Base-by-base conservation (phyloP, 768 basidiomycete species). In the Xerocomellus chrysenteron region DNA sequence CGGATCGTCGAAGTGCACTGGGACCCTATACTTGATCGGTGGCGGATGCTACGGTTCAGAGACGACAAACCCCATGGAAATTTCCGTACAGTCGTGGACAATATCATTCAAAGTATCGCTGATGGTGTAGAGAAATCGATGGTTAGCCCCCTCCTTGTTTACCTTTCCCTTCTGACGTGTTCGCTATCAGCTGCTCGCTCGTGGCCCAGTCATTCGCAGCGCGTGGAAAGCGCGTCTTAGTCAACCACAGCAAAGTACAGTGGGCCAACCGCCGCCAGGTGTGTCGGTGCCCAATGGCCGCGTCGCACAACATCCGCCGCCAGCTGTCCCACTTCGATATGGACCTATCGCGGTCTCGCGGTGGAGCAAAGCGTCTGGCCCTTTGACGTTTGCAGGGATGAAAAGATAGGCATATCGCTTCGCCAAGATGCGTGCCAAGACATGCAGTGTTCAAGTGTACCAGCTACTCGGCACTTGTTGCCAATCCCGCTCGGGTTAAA, bases 51-150 rank as follows among this genome's bases (percentile, higher is more conserved):
- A 85, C 84, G 97, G 45, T 95, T 96, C 69, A 75, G 97, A 64
- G 86, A 96, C 65, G 97, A 99, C 73, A 99, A 99, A 71, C 88
- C 85, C 4, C 75, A 95, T 60, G 97, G 94, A 16, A 99, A 99
- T 71, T 93, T 92, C 71, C 82, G 80, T 57, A 81, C 75, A 32
- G 85, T 94, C 53, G 93, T 98, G 46, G 85, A 91, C 54, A 91
- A 88, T 60, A 93, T 99, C 65, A 84, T 98, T 50, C 80, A 87
- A 62, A 95, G 88, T 62, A 98, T 99, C 59, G 82, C 84, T 43
- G 96, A 98, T 70, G 97, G 97, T 11, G 93, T 98, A 39, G 93
- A 96, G 67, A 89, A 90, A 66, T 85, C 92, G 40, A 78, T 78
- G 61, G 96, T 98, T 65, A 67, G 87, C 76, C 21, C 37, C 35